These are phyloP conservation scores for Jatropha curcas DNA, from an alignment of 345 rosid genomes.

Conservation along the genomic window DNA sequence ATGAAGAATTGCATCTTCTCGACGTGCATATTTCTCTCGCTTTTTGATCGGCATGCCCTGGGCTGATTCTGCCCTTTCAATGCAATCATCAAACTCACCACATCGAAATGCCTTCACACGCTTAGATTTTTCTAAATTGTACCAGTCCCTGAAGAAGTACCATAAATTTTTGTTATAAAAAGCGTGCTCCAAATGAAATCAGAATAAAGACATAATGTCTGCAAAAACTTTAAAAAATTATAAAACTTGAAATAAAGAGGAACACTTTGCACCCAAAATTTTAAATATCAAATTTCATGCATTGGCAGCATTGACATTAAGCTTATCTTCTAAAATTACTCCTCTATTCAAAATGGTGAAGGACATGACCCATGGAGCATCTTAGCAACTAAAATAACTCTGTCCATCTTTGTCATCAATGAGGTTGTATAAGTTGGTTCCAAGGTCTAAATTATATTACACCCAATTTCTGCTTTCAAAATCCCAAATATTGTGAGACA, in stretches of 20 bases:
- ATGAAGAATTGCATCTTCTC: constrained; percentile 99
- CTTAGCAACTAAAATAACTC: neutral
- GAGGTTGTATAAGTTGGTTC: neutral
- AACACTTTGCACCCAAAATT: neutral
- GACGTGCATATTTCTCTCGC: constrained; percentile 98
- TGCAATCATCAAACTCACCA: constrained; percentile 96
- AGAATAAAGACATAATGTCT: neutral
- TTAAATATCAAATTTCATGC: neutral
- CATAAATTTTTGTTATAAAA: neutral
- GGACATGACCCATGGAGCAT: neutral
- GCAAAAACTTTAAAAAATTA: neutral
- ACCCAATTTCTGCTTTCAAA: too few relatives aligned
- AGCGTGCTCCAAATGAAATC: constrained; percentile 1
- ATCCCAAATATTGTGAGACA: too few relatives aligned
- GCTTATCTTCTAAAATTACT: neutral
- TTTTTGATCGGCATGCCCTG: constrained; percentile 77
- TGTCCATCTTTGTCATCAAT: neutral
- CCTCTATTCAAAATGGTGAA: neutral
- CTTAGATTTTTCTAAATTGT: constrained; percentile 96
- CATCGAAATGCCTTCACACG: constrained; percentile 97
- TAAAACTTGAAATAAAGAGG: neutral
- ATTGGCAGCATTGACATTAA: neutral
- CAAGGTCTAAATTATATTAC: neutral
- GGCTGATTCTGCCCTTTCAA: constrained; percentile 81
- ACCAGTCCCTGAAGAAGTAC: constrained; percentile 81